Percentiles rank a stretch among this genome's conserved stretches.
These are phyloP conservation scores for Geranium brycei DNA, from an alignment of 345 rosid genomes.

Conservation along the genomic window DNA sequence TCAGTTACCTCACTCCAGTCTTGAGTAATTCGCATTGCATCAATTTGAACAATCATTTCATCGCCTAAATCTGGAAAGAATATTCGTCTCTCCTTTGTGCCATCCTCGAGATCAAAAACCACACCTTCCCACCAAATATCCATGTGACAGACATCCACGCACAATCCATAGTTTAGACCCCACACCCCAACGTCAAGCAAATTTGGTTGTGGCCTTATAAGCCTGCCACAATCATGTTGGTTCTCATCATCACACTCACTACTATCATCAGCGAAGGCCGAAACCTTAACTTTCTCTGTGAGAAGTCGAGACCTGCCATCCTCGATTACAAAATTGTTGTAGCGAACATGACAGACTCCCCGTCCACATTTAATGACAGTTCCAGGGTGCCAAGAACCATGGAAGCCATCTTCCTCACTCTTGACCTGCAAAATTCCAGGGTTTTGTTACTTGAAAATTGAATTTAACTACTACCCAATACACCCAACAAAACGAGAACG, in stretches of 20 bases:
- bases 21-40: constrained; percentile 42
- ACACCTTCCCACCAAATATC: constrained; percentile 96
- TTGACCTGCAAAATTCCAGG: constrained; percentile 32
- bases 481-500: no score
- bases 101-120: constrained; percentile 40
- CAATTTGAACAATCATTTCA: constrained; percentile 27
- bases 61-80: constrained; percentile 87
- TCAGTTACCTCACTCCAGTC: constrained; percentile 50
- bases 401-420: constrained; percentile 62
- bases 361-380: constrained; percentile 20
- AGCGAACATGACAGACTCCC: constrained; percentile 22
- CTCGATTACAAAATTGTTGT: constrained; percentile 39
- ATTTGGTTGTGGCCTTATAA: constrained; percentile 54
- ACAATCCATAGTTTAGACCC: constrained; percentile 37
- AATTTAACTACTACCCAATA: no score
- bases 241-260: constrained; percentile 4
- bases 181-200: constrained; percentile 13
- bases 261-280: background rate
- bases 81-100: constrained; percentile 32
- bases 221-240: constrained; percentile 16
- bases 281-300: background rate
- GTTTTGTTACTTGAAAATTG: no score
- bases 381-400: constrained; percentile 69
- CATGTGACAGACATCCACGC: constrained; percentile 42
- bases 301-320: constrained; percentile 9